Conservation (phyloP, 495 filamentous ascomycete genomes). For the Aspergillus sclerotioniger region DNA sequence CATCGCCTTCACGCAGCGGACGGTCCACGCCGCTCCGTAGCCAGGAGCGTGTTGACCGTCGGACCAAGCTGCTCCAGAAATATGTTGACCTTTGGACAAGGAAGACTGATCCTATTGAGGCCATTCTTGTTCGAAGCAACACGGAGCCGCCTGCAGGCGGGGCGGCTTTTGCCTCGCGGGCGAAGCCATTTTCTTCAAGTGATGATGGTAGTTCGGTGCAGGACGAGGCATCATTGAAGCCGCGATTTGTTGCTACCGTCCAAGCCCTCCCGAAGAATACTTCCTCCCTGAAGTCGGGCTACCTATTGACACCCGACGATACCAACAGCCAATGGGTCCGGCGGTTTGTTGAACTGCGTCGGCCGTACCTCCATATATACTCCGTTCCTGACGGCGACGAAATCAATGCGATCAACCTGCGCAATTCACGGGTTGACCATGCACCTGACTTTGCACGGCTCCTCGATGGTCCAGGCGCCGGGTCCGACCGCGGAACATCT, state of each 20-base stretch:
- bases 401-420: slow-evolving; percentile 79
- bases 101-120: slow-evolving; percentile 68
- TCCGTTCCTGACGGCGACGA: slow-evolving; percentile 83
- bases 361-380: slow-evolving; percentile 90
- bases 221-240: slow-evolving; percentile 39
- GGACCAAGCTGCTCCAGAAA: slow-evolving; percentile 61
- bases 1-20: slow-evolving; percentile 37
- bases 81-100: slow-evolving; percentile 77
- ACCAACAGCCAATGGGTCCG: slow-evolving; percentile 76
- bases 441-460: slow-evolving; percentile 82
- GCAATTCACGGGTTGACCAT: slow-evolving; percentile 81
- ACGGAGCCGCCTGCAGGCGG: slow-evolving; percentile 72
- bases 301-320: slow-evolving; percentile 74
- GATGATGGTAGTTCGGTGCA: slow-evolving; percentile 26
- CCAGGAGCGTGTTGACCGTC: slow-evolving; percentile 52
- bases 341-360: slow-evolving; percentile 87
- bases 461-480: slow-evolving; percentile 50
- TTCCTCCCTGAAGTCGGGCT: slow-evolving; percentile 75
- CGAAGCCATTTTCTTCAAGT: slow-evolving; percentile 21
- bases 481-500: slow-evolving; percentile 32
- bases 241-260: slow-evolving; percentile 65
- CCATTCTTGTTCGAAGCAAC: slow-evolving; percentile 72
- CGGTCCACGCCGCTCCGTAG: slow-evolving; percentile 40
- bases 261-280: slow-evolving; percentile 71
- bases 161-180: slow-evolving; percentile 41